A percentile compares a stretch with the other conserved stretches of the same genome.
phyloP scores from a whole-genome alignment of 257 asterid genomes.

The Solanum pimpinellifolium region DNA sequence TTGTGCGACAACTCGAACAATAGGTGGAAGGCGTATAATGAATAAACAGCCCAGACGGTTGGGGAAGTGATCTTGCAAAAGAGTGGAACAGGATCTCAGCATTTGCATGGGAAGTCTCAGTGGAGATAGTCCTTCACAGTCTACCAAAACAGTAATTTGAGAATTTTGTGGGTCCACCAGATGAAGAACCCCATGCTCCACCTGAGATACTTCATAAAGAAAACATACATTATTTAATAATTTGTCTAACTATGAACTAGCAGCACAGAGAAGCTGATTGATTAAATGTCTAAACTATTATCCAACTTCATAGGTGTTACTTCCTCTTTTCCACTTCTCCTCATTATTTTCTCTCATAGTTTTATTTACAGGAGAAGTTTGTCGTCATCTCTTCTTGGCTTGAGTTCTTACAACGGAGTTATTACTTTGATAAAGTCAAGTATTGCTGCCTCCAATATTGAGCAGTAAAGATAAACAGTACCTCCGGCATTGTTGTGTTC shows the following conservation, averaged over 20 bases:
- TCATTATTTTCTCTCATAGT: neutral
- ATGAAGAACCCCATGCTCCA: slow-evolving; percentile 75
- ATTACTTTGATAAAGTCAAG: neutral
- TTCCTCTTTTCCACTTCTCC: neutral
- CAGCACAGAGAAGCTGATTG: neutral
- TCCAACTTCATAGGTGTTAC: neutral
- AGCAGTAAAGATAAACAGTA: neutral
- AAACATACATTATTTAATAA: slow-evolving; percentile 12
- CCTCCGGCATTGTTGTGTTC: no score
- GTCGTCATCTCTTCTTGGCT: neutral
- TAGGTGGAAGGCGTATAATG: slow-evolving; percentile 73
- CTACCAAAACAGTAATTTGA: slow-evolving; percentile 74
- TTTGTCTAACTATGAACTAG: neutral
- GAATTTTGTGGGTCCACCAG: slow-evolving; percentile 44
- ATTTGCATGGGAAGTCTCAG: slow-evolving; percentile 77
- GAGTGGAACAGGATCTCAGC: slow-evolving; percentile 59
- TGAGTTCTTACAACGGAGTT: neutral
- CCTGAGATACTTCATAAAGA: slow-evolving; percentile 82
- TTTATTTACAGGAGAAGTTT: neutral
- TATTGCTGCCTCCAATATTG: neutral
- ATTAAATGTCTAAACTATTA: neutral
- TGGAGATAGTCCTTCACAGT: slow-evolving; percentile 66
- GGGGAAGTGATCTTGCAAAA: slow-evolving; percentile 88
- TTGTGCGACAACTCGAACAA: slow-evolving; percentile 74
- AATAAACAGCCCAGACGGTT: slow-evolving; percentile 71